Evolutionary conservation across 2,329 filamentous ascomycete genomes (phyloP), one percentile per base, ranked within the genome.

Genomic region (Aspergillus ochraceoroseus): DNA sequence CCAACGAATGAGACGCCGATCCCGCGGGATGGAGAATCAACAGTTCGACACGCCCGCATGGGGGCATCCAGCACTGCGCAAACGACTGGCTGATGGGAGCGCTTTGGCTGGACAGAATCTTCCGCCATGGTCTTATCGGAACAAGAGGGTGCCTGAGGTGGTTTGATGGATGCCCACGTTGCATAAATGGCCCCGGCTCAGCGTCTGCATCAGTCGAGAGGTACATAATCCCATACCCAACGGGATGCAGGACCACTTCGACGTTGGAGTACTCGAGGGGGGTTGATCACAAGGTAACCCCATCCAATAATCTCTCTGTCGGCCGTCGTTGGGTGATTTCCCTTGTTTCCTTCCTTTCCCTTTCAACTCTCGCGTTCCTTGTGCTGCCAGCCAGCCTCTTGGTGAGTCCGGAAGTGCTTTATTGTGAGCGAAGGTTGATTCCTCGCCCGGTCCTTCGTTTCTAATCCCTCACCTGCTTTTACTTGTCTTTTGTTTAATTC

Each of bases 1-100:
- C 43, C 35, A 39, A 48, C 57, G 41, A 59, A 58, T 56, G 15
- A 47, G 18, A 36, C 26, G 30, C 38, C 37, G 39, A 26, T 31
- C 14, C 35, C 27, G 41, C 35, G 23, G 12, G 27, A 41, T 38
- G 28, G 41, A 40, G 28, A 47, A 43, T 49, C 44, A 32, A 47
- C 44, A 41, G 39, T 43, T 44, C 30, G 44, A 50, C 43, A 48
- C 40, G 44, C 37, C 49, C 47, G 37, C 38, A 29, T 18, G 44
- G 44, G 36, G 41, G 48, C 17, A 29, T 37, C 31, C 30, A 26
- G 32, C 34, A 25, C 29, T 26, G 39, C 36, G 40, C 32, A 25
- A n/a, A 41, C 29, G 31, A 46, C 31, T 47, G 45, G 45, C 15
- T 22, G 4, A 12, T 18, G 17, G 22, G 29, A 34, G 28, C 17